phyloP scores from a whole-genome alignment of 2,329 filamentous ascomycete genomes.

The Alternaria gaisen region DNA sequence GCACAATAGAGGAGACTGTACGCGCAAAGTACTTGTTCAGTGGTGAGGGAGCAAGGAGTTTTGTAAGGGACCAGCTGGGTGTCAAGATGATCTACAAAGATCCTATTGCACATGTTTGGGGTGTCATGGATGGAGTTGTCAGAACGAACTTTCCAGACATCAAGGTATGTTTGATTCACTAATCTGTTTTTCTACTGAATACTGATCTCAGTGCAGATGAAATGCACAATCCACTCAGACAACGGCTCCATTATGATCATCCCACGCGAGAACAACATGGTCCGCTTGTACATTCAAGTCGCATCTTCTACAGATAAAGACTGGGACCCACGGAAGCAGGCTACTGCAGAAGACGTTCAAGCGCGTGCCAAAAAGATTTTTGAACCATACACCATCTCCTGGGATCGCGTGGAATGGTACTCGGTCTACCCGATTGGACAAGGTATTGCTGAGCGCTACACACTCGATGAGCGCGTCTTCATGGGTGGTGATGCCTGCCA shows the following conservation, averaged over 20 bases:
- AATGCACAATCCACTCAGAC: conserved; percentile 73
- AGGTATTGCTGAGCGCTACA: conserved; percentile 71
- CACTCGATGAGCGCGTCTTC: conserved; percentile 70
- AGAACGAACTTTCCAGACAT: conserved; percentile 70
- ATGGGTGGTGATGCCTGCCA: conserved; percentile 73
- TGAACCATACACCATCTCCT: conserved; percentile 67
- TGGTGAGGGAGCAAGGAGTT: conserved; percentile 69
- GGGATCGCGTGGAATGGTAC: conserved; percentile 72
- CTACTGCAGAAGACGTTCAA: conserved; percentile 68
- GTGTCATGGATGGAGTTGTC: conserved; percentile 72
- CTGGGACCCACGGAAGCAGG: conserved; percentile 68
- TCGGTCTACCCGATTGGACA: conserved; percentile 73
- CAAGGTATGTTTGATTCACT: conserved; percentile 54
- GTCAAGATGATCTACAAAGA: conserved; percentile 73
- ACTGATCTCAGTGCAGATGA: conserved; percentile 58
- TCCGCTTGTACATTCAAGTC: conserved; percentile 66
- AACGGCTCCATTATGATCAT: conserved; percentile 72
- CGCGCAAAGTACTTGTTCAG: conserved; percentile 70
- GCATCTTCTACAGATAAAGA: conserved; percentile 69
- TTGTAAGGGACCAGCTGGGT: conserved; percentile 68
- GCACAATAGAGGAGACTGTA: conserved; percentile 71
- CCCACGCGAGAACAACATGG: conserved; percentile 63
- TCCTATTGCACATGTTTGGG: conserved; percentile 71
- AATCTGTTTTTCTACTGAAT: background rate
- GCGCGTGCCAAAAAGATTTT: conserved; percentile 66